Conservation (phyloP, 495 filamentous ascomycete genomes). For the Neurospora hispaniola region DNA sequence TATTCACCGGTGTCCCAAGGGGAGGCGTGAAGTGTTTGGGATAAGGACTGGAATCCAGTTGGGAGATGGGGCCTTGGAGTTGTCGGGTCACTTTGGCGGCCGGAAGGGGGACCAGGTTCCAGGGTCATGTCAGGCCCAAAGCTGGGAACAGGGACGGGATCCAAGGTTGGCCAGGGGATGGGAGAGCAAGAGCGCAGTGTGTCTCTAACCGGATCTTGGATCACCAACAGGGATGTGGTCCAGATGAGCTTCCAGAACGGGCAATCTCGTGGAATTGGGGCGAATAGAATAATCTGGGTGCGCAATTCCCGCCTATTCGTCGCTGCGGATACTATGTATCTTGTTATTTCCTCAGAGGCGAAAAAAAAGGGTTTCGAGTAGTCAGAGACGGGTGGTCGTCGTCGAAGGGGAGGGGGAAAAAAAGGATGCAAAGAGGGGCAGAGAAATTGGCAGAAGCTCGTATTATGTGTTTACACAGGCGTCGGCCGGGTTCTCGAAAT, state of each 20-base stretch:
- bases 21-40: not conserved
- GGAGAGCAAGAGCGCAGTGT: not conserved
- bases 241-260: not conserved
- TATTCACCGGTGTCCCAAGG: constrained; percentile 1
- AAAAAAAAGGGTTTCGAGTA: not conserved
- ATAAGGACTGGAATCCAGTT: not conserved
- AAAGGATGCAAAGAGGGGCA: not conserved
- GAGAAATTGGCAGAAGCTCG: not conserved
- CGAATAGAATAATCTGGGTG: not conserved
- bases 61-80: not conserved
- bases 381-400: not conserved
- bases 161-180: not conserved
- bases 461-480: not conserved
- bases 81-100: not conserved
- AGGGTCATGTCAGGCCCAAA: not conserved
- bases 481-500: not conserved
- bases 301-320: not conserved
- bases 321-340: not conserved
- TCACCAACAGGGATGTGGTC: not conserved
- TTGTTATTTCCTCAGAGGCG: too few relatives aligned
- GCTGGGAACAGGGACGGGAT: not conserved
- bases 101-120: not conserved
- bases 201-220: not conserved
- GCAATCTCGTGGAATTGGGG: not conserved
- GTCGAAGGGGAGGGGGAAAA: not conserved